Evolutionary conservation across 345 rosid species (phyloP).

Genomic region (Aquilaria malaccensis): DNA sequence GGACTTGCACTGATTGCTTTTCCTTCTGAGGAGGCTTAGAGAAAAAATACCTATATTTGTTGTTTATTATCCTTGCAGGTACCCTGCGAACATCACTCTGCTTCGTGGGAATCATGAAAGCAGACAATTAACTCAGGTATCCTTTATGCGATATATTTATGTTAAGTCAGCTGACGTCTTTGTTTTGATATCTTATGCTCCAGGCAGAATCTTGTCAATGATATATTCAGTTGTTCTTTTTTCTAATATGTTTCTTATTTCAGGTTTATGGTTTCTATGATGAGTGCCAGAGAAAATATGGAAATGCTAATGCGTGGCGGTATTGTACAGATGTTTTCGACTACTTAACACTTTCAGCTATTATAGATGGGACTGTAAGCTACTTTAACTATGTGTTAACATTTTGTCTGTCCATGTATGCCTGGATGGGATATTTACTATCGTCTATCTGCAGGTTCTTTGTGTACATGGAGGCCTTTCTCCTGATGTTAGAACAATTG

Average conservation of each 20-base stretch:
- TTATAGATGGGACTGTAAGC: conserved; percentile 97
- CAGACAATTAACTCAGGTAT: conserved; percentile 98
- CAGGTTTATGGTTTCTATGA: conserved; percentile 99
- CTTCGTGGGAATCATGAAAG: conserved; percentile 99
- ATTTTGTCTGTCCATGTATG: background rate
- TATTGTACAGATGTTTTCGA: conserved; percentile 99
- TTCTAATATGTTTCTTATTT: conserved; percentile 9
- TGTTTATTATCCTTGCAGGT: conserved; percentile 35
- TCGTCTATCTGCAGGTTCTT: conserved; percentile 58
- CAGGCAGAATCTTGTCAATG: no score
- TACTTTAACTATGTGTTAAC: conserved; percentile 2
- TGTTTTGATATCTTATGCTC: background rate
- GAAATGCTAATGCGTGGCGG: conserved; percentile 99
- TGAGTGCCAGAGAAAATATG: conserved; percentile 99
- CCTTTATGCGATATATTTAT: background rate
- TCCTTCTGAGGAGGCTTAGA: background rate
- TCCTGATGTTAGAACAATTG: conserved; percentile 92
- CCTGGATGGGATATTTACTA: background rate
- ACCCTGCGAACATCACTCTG: conserved; percentile 96
- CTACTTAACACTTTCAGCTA: conserved; percentile 96
- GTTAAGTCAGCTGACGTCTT: no score
- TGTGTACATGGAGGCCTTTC: conserved; percentile 99
- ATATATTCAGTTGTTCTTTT: no score
- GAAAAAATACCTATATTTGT: background rate
- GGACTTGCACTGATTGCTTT: no score